These are phyloP conservation scores for Blastomyces percursus DNA, from an alignment of 2,329 filamentous ascomycete genomes.

Conservation along the genomic window DNA sequence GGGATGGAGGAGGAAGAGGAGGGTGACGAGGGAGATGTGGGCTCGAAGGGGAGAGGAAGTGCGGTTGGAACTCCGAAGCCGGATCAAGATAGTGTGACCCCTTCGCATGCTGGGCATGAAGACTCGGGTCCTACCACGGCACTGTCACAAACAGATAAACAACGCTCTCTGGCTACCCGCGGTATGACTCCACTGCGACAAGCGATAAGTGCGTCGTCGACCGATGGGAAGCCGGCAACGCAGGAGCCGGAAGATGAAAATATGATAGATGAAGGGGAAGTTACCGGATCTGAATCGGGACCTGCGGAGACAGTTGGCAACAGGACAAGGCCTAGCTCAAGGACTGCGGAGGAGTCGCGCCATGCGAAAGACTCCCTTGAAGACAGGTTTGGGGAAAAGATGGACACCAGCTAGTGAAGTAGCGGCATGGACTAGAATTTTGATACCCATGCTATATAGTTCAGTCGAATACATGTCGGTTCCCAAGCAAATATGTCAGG, in stretches of 20 bases:
- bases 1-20: conserved; percentile 60
- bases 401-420: conserved; percentile 48
- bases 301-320: conserved; percentile 17
- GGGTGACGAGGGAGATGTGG: conserved; percentile 42
- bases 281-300: conserved; percentile 26
- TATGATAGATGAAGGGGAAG: conserved; percentile 45
- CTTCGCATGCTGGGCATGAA: conserved; percentile 26
- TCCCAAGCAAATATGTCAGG: neutral
- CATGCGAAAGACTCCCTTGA: conserved; percentile 37
- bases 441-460: neutral
- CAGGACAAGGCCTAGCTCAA: conserved; percentile 13
- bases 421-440: neutral
- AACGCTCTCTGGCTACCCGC: conserved; percentile 18
- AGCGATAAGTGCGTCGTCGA: conserved; percentile 18
- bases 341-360: conserved; percentile 34
- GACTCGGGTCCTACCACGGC: conserved; percentile 21
- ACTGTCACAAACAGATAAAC: conserved; percentile 24
- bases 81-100: conserved; percentile 36
- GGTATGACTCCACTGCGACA: conserved; percentile 31
- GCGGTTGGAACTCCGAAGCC: conserved; percentile 40
- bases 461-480: neutral
- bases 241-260: conserved; percentile 46
- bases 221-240: conserved; percentile 27
- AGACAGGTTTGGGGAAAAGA: conserved; percentile 44
- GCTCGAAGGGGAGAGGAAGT: conserved; percentile 39